These are phyloP conservation scores for Hortaea werneckii DNA, from an alignment of 2,329 filamentous ascomycete species.

Conservation along the genomic window DNA sequence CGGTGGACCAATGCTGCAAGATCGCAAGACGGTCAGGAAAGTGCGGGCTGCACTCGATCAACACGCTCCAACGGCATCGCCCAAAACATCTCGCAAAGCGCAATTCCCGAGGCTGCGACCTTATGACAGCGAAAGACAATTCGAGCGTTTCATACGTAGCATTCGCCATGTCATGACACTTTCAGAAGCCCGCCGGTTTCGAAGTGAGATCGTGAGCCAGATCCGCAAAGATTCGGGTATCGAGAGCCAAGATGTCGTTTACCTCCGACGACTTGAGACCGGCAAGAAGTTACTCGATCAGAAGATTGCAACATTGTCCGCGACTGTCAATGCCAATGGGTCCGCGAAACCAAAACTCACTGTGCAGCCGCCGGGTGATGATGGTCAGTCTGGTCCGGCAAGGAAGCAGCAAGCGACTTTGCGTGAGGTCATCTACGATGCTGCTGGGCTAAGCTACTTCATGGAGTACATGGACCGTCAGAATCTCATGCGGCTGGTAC, in stretches of 20 bases:
- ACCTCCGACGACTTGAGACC: conserved; percentile 81
- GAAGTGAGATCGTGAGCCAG: conserved; percentile 86
- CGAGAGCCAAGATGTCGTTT: conserved; percentile 73
- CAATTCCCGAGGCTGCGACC: conserved; percentile 71
- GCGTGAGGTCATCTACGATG: conserved; percentile 76
- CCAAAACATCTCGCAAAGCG: conserved; percentile 28
- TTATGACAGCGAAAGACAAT: conserved; percentile 79
- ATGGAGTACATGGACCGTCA: conserved; percentile 99
- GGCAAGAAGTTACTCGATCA: conserved; percentile 85
- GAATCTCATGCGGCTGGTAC: conserved; percentile 74
- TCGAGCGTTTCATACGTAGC: conserved; percentile 85
- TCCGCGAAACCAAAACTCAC: conserved; percentile 22
- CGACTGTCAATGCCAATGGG: conserved; percentile 43
- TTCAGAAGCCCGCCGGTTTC: conserved; percentile 83
- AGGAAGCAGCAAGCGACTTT: conserved; percentile 65
- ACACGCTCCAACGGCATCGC: conserved; percentile 73
- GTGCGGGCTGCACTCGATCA: conserved; percentile 86
- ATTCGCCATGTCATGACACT: conserved; percentile 84
- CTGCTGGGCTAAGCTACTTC: conserved; percentile 89
- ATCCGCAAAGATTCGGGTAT: conserved; percentile 72
- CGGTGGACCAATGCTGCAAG: conserved; percentile 65
- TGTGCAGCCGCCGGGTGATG: conserved; percentile 25
- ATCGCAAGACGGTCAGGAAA: conserved; percentile 87
- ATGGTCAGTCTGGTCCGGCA: conserved; percentile 37
- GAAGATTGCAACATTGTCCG: conserved; percentile 67